phyloP scores from a whole-genome alignment of 139 green algal genomes.

The Micromonas commoda region DNA sequence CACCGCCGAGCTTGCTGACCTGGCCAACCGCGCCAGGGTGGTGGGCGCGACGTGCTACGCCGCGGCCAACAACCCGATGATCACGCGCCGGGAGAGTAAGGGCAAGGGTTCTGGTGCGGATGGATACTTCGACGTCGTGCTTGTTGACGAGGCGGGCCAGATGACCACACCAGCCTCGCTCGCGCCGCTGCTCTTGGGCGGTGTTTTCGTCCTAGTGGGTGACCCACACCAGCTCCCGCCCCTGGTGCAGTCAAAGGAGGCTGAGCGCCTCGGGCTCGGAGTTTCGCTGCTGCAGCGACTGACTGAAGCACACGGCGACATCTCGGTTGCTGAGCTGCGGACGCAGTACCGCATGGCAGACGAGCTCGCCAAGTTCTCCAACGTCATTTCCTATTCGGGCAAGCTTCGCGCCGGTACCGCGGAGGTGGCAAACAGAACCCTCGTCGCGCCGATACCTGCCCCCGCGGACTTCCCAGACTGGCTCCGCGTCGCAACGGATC shows the following conservation, averaged over 20 bases:
- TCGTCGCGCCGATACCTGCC: not conserved
- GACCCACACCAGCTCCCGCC: constrained; percentile 79
- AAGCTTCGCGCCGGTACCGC: constrained; percentile 55
- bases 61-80: constrained; percentile 58
- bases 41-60: constrained; percentile 68
- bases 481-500: constrained; percentile 44
- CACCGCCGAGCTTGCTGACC: not conserved
- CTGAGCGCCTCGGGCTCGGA: constrained; percentile 56
- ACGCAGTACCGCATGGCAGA: constrained; percentile 89
- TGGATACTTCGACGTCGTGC: constrained; percentile 72
- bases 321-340: constrained; percentile 32
- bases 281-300: constrained; percentile 74
- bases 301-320: constrained; percentile 67
- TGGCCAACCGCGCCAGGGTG: constrained; percentile 20
- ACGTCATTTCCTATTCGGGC: constrained; percentile 75
- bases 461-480: not conserved
- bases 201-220: constrained; percentile 71
- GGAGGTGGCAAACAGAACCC: not conserved
- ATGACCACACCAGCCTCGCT: constrained; percentile 55
- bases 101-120: not conserved
- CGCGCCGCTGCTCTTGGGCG: constrained; percentile 53
- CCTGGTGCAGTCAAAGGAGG: constrained; percentile 46
- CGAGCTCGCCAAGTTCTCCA: constrained; percentile 77
- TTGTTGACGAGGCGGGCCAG: constrained; percentile 93
- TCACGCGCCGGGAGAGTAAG: constrained; percentile 15